Conservation (phyloP, 208 protist species). For the Wallacemonas rigidus region DNA sequence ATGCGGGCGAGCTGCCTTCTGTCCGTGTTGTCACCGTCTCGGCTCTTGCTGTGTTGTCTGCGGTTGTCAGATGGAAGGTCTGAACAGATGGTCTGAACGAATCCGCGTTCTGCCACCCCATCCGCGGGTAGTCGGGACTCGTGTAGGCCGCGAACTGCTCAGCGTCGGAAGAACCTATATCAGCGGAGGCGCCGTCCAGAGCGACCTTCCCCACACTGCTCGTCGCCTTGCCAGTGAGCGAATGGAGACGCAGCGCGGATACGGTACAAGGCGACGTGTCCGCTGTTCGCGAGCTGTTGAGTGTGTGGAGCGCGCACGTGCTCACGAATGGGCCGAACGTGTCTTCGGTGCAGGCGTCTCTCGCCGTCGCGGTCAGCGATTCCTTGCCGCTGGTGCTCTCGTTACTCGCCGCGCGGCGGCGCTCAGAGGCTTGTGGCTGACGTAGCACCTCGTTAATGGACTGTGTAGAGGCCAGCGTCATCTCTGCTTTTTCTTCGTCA, state of each 20-base stretch:
- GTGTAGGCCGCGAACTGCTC: not conserved
- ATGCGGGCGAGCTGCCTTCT: not conserved
- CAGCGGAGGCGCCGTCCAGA: not conserved
- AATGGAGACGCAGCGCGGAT: too few species aligned
- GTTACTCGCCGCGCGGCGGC: not conserved
- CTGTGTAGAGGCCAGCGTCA: conserved; percentile 9
- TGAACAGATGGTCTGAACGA: conserved; percentile 6
- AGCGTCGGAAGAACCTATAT: not conserved
- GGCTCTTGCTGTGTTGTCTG: not conserved
- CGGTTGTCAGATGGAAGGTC: not conserved
- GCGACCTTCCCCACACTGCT: not conserved
- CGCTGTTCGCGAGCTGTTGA: not conserved
- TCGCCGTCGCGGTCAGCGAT: not conserved
- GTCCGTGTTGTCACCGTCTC: not conserved
- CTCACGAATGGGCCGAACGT: conserved; percentile 10
- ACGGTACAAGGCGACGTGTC: not conserved
- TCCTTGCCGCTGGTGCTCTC: not conserved
- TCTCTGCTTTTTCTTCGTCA: not conserved
- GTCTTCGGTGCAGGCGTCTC: not conserved
- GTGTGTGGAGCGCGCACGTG: conserved; percentile 9
- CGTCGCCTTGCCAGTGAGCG: too few species aligned
- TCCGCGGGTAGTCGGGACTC: conserved; percentile 7
- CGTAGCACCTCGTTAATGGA: conserved; percentile 6
- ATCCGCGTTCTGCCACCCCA: conserved; percentile 4
- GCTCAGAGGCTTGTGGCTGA: conserved; percentile 5